Evolutionary conservation across 371 early-diverging fungal genomes (phyloP).

Genomic region (Mortierella sp.): DNA sequence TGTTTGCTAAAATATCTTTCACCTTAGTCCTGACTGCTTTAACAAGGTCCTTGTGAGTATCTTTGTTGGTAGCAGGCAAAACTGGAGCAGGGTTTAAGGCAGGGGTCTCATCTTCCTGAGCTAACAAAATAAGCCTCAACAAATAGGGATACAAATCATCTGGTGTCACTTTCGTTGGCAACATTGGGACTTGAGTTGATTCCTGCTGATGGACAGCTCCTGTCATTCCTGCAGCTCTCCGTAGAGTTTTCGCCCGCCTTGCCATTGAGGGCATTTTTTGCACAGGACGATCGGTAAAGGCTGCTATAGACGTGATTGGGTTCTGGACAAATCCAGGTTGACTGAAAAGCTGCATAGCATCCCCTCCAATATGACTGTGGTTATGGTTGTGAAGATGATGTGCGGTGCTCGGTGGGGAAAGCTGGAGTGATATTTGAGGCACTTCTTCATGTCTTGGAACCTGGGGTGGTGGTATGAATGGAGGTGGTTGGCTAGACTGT

Average conservation of each 20-base stretch:
- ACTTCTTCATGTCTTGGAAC: slow-evolving; percentile 9
- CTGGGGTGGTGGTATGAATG: slow-evolving; percentile 13
- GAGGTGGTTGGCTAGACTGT: neutral
- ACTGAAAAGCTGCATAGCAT: slow-evolving; percentile 36
- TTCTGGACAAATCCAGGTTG: slow-evolving; percentile 45
- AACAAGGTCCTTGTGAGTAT: slow-evolving; percentile 46
- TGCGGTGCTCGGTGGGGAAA: neutral
- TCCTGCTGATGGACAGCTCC: slow-evolving; percentile 23
- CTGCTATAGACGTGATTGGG: slow-evolving; percentile 51
- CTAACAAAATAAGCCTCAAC: slow-evolving; percentile 38
- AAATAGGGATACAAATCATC: slow-evolving; percentile 52
- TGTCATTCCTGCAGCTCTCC: slow-evolving; percentile 48
- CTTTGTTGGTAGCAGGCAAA: slow-evolving; percentile 29
- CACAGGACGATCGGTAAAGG: slow-evolving; percentile 36
- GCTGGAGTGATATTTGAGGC: slow-evolving; percentile 26
- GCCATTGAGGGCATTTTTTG: slow-evolving; percentile 50
- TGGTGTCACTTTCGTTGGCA: slow-evolving; percentile 15
- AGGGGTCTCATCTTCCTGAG: slow-evolving; percentile 40
- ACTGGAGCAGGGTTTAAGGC: slow-evolving; percentile 20
- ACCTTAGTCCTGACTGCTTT: slow-evolving; percentile 36
- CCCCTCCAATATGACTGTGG: slow-evolving; percentile 46
- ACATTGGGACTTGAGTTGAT: slow-evolving; percentile 3
- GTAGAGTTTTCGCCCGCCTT: slow-evolving; percentile 42
- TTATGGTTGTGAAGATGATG: slow-evolving; percentile 21
- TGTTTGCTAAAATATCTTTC: slow-evolving; percentile 41